Conservation (phyloP, 495 filamentous ascomycete species). For the Immersiella caudata region DNA sequence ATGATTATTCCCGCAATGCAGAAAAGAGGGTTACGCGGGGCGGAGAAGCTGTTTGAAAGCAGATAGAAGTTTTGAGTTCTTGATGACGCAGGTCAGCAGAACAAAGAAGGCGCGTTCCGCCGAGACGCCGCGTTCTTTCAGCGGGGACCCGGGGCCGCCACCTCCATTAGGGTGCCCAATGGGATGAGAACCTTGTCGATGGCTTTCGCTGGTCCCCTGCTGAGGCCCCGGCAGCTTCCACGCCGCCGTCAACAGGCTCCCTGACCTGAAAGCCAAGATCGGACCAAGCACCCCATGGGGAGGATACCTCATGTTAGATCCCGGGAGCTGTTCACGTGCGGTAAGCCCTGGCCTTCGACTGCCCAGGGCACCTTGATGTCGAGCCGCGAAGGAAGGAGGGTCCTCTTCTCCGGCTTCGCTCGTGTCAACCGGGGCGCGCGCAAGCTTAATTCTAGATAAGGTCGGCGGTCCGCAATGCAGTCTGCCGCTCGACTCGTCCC, state of each 20-base stretch:
- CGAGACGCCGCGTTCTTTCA: not conserved
- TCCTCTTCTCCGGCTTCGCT: not conserved
- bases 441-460: not conserved
- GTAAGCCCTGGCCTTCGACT: not conserved
- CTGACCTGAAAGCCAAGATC: not conserved
- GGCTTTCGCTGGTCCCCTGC: not conserved
- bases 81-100: slow-evolving; percentile 10
- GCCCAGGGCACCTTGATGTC: not conserved
- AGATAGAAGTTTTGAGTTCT: not conserved
- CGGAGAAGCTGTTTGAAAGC: not conserved
- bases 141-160: not conserved
- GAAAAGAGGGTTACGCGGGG: not conserved
- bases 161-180: not conserved
- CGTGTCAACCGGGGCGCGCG: not conserved
- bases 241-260: not conserved
- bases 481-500: not conserved
- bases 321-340: not conserved
- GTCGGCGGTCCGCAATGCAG: not conserved
- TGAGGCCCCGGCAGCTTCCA: not conserved
- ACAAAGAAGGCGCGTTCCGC: slow-evolving; percentile 6
- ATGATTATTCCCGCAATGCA: not conserved
- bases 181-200: not conserved
- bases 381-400: not conserved
- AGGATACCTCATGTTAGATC: not conserved
- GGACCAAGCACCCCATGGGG: not conserved